Evolutionary conservation across 495 filamentous ascomycete species (phyloP).

Genomic region (Neurospora sp.): DNA sequence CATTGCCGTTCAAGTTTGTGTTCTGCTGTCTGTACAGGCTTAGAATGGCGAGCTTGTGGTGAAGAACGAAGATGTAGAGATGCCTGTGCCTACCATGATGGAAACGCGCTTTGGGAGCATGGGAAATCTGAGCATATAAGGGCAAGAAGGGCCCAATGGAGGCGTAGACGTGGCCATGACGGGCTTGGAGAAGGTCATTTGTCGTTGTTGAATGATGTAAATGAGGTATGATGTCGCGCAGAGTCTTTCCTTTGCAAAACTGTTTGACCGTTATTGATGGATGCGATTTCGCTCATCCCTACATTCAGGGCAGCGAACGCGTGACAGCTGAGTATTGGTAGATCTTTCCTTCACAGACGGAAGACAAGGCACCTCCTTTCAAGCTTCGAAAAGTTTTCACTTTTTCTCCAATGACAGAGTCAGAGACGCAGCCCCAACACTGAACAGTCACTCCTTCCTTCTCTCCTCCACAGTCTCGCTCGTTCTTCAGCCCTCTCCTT

Average conservation of each 20-base stretch:
- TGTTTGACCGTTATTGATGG: too few relatives aligned
- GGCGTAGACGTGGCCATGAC: too few relatives aligned
- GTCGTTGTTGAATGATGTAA: too few relatives aligned
- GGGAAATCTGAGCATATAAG: background rate
- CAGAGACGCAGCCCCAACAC: background rate
- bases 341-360: background rate
- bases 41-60: background rate
- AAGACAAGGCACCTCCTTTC: background rate
- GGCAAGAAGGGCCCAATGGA: background rate
- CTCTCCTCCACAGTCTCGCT: background rate
- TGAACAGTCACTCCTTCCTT: background rate
- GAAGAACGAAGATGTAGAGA: background rate
- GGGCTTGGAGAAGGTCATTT: too few relatives aligned
- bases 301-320: background rate
- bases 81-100: background rate
- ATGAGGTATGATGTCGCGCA: too few relatives aligned
- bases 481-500: too few relatives aligned
- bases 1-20: background rate
- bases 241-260: too few relatives aligned
- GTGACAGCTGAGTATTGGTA: background rate
- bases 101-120: too few relatives aligned
- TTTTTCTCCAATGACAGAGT: background rate
- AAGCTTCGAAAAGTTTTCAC: too few relatives aligned
- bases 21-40: background rate
- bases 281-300: background rate